Evolutionary conservation across 1,284 basidiomycete species (phyloP), one percentile per base, ranked within the genome.

Genomic region (Fomes fomentarius): DNA sequence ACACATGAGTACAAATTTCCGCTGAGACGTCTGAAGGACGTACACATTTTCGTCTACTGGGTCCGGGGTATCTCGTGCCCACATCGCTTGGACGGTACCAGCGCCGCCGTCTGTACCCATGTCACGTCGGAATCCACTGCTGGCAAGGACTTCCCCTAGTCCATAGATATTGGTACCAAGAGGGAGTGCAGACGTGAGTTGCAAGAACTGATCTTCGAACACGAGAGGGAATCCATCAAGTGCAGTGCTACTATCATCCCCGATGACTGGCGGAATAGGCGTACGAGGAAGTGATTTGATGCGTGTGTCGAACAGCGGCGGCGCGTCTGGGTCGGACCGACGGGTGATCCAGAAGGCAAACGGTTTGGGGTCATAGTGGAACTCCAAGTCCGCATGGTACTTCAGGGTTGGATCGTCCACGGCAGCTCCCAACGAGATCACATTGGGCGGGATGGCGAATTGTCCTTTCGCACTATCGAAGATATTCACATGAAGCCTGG

Each of bases 331-430:
- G 26, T 82, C 75, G 10, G 81, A 82, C 40, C 83, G 78, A 43
- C 89, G 81, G 3, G 83, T 85, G 58, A 91, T 83, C 89, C 90
- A 93, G 69, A 91, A 93, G 2, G 84, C 82, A 66, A 93, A 93
- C 0, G 88, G 87, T 0, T 76, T 75, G 1, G 78, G 26, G 0
- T 84, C 76, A 65, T 87, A 85, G 63, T 91, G 84, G 75, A 93
- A 93, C 2, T 81, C 68, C 10, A 89, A 73, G 60, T 89, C 85
- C 81, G 83, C 1, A 63, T 72, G 7, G 69, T 60, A 42, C 65
- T 70, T 60, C 71, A 74, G 2, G 67, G 30, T 17, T 85, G 83
- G 2, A 76, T 76, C 17, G 79, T 70, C 31, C 88, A 75, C 25
- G 88, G 77, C 6, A 75, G 5, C 21, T 15, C 35, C 33, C 7